A percentile compares a stretch with the other conserved stretches of the same genome.
These are phyloP conservation scores for Candida labiduridarum DNA, from an alignment of 1,139 yeast genomes.

Conservation along the genomic window DNA sequence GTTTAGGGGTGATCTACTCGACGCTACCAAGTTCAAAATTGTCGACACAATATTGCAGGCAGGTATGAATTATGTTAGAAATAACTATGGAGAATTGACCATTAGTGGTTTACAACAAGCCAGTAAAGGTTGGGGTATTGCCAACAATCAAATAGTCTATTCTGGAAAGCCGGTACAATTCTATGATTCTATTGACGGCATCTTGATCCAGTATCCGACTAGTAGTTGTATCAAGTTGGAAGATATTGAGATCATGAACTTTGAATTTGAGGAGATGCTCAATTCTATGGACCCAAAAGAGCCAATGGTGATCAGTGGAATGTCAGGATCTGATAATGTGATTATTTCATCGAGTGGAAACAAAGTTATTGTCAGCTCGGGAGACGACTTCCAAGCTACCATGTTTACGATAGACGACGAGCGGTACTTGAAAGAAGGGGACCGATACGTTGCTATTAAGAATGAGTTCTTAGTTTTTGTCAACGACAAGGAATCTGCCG, in stretches of 20 bases:
- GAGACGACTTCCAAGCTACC: not conserved
- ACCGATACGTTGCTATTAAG: not conserved
- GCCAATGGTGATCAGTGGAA: not conserved
- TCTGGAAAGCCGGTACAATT: too few relatives aligned
- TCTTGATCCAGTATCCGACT: too few relatives aligned
- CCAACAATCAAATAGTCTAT: too few relatives aligned
- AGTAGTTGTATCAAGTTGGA: not conserved
- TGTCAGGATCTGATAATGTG: not conserved
- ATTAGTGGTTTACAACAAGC: too few relatives aligned
- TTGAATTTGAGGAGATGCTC: not conserved
- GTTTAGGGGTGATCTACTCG: not conserved
- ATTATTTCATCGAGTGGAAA: not conserved
- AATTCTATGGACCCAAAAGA: not conserved
- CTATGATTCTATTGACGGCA: too few relatives aligned
- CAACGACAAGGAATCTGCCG: not conserved
- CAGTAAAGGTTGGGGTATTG: too few relatives aligned
- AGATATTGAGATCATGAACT: not conserved
- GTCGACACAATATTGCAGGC: too few relatives aligned
- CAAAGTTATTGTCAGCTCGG: not conserved
- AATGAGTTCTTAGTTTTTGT: not conserved
- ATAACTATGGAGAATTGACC: too few relatives aligned
- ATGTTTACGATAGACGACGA: not conserved
- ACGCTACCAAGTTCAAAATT: not conserved
- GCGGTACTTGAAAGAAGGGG: not conserved
- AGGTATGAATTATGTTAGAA: too few relatives aligned